A percentile compares a stretch with the other conserved stretches of the same genome.
Evolutionary conservation across 1,284 basidiomycete species (phyloP).

Genomic region (Schizopora paradoxa): DNA sequence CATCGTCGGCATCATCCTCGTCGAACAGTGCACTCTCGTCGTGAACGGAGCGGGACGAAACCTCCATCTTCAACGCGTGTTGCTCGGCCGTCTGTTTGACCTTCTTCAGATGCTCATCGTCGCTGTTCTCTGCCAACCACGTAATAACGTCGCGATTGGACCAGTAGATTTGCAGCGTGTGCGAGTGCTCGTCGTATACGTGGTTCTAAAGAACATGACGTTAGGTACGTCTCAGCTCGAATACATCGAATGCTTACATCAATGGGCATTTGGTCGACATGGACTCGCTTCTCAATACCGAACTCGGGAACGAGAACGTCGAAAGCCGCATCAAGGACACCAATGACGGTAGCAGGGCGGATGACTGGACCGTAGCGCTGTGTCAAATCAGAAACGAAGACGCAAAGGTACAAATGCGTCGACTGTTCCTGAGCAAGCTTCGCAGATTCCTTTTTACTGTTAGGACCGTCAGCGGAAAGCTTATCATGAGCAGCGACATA

Average conservation of each 20-base stretch:
- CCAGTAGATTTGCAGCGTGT: constrained; percentile 91
- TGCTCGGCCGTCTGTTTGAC: constrained; percentile 86
- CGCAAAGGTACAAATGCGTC: constrained; percentile 90
- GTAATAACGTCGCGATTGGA: constrained; percentile 86
- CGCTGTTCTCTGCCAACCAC: constrained; percentile 91
- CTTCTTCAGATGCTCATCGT: constrained; percentile 90
- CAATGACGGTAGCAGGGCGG: constrained; percentile 88
- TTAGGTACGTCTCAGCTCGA: neutral
- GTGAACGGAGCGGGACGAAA: constrained; percentile 70
- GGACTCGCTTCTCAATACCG: constrained; percentile 96
- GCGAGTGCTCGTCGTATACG: constrained; percentile 88
- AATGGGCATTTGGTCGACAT: constrained; percentile 98
- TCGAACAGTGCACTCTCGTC: constrained; percentile 88
- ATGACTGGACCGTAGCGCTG: constrained; percentile 93
- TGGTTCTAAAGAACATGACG: constrained; percentile 57
- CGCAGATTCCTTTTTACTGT: constrained; percentile 85
- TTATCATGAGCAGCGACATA: constrained; percentile 10
- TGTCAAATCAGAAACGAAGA: constrained; percentile 89
- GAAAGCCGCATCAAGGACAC: constrained; percentile 92
- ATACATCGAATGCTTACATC: constrained; percentile 51
- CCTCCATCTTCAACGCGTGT: constrained; percentile 83
- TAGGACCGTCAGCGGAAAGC: constrained; percentile 19
- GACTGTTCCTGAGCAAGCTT: constrained; percentile 94
- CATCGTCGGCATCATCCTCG: constrained; percentile 74
- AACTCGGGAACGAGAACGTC: constrained; percentile 93